Base-by-base conservation (phyloP, 352 stramenopile genomes). In the Peronospora farinosa region DNA sequence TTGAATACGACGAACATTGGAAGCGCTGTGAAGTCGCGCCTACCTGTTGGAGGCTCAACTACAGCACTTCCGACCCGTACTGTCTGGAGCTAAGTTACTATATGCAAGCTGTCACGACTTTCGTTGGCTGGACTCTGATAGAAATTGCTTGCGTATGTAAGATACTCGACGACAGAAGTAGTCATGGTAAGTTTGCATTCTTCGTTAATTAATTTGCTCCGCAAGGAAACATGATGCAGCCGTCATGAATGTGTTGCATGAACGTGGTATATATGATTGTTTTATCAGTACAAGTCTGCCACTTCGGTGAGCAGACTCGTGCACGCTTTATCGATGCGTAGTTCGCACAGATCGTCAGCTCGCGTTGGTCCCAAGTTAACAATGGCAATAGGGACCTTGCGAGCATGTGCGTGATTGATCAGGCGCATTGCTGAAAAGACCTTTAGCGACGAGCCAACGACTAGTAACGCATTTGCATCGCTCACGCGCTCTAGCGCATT, bases 381-480 rank as follows among this genome's bases (percentile, higher is more conserved):
- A 40, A 97, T 89, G 31, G 67, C 87, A 16, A 96, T 69, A 7
- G 74, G 79, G 39, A 92, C 79, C 25, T 79, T 69, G 12, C 55
- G 58, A 30, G 74, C 54, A 23, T 74, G 68, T 7, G 88, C 95
- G 7, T 76, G 69, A 45, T 85, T 84, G 32, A 96, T 75, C 35
- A 98, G 79, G 23, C 95, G 84, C 85, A 94, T 98, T 17, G 88
- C 92, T 3, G 88, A 97, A 59, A 97, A 94, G 6, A 98, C 95
- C 27, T 96, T 87, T 8, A 98, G 65, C 37, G 88, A 97, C 3
- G 88, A 96, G 17, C 95, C 96, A 11, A 98, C 79, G 11, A 97
- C 88, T 2, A 98, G 59, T 25, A 98, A 47, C 23, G 83, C 86
- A 54, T 96, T 84, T 0, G 89, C 76, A 25, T 85, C 63, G 42